Conservation (phyloP, 306 rosid genomes). For the Medicago lupulina region DNA sequence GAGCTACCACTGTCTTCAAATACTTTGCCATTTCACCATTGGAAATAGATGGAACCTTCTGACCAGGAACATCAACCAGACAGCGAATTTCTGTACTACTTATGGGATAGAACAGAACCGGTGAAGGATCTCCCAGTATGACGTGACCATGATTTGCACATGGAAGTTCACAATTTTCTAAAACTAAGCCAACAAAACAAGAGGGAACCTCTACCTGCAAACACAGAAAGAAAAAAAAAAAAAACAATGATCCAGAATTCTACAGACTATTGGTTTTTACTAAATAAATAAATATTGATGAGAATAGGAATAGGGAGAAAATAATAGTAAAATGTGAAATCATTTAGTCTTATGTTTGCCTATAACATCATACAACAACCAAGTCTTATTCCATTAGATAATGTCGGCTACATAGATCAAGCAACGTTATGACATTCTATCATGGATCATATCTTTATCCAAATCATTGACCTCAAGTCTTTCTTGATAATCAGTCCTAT, state of each 20-base stretch:
- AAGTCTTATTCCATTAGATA: not conserved
- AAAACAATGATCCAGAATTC: slow-evolving; percentile 16
- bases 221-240: slow-evolving; percentile 23
- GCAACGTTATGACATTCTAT: not conserved
- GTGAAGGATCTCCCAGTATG: slow-evolving; percentile 90
- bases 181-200: slow-evolving; percentile 84
- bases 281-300: not conserved
- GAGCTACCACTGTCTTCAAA: slow-evolving; percentile 83
- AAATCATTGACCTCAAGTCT: not conserved
- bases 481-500: not conserved
- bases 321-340: slow-evolving; percentile 10
- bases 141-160: slow-evolving; percentile 89
- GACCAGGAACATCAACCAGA: slow-evolving; percentile 96
- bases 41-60: slow-evolving; percentile 90
- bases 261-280: slow-evolving; percentile 13
- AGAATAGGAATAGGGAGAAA: not conserved
- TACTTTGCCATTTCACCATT: slow-evolving; percentile 91
- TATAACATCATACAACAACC: not conserved
- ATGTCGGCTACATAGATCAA: not conserved
- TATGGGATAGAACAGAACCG: slow-evolving; percentile 88
- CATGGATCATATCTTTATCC: not conserved
- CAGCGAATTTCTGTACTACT: slow-evolving; percentile 93
- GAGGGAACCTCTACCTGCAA: slow-evolving; percentile 92
- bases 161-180: slow-evolving; percentile 94
- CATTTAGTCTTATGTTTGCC: not conserved